A percentile compares a stretch with the other conserved stretches of the same genome.
These are phyloP conservation scores for Eragrostis curvula DNA, from an alignment of 176 grass and related monocot species.

Conservation along the genomic window DNA sequence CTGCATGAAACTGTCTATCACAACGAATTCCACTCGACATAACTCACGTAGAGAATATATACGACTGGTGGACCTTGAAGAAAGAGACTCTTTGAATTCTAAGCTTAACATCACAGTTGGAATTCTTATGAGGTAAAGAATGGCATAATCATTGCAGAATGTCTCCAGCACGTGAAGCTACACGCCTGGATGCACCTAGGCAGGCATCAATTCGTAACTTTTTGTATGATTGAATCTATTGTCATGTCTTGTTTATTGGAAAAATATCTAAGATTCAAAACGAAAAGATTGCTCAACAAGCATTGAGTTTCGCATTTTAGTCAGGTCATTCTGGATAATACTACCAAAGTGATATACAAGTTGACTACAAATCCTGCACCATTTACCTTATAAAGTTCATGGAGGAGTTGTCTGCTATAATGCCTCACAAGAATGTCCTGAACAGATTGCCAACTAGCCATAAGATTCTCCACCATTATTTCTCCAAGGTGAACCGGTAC, in stretches of 20 bases:
- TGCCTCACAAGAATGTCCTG: slow-evolving; percentile 89
- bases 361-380: slow-evolving; percentile 29
- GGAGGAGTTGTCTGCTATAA: slow-evolving; percentile 92
- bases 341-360: slow-evolving; percentile 10
- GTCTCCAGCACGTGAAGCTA: neutral
- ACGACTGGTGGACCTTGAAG: no score
- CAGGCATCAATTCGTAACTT: neutral
- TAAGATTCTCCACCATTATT: slow-evolving; percentile 86
- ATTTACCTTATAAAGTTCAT: slow-evolving; percentile 97
- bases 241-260: neutral
- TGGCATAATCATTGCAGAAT: neutral
- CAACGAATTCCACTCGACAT: slow-evolving; percentile 22
- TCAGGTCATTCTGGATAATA: slow-evolving; percentile 35
- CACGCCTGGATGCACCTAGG: neutral
- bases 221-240: neutral
- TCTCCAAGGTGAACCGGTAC: slow-evolving; percentile 87
- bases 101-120: neutral
- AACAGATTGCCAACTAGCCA: slow-evolving; percentile 94
- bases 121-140: neutral
- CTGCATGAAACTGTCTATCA: slow-evolving; percentile 46
- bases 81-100: neutral
- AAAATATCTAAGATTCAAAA: neutral
- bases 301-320: neutral
- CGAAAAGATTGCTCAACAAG: slow-evolving; percentile 20
- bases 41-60: slow-evolving; percentile 15